phyloP scores from a whole-genome alignment of 495 filamentous ascomycete genomes.

The Aspergillus funiculosus region DNA sequence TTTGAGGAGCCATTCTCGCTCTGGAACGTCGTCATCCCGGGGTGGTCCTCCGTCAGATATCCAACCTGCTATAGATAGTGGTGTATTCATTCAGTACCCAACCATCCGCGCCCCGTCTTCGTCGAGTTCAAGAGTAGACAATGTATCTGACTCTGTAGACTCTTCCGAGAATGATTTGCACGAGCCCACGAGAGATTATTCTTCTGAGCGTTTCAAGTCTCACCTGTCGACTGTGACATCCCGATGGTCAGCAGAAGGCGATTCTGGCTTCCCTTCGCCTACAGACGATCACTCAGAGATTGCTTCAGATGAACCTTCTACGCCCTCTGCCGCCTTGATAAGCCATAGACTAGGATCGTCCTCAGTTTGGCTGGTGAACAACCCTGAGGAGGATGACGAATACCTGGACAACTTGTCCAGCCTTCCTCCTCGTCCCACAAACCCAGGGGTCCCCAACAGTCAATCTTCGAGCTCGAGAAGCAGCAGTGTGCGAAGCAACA shows the following conservation, averaged over 20 bases:
- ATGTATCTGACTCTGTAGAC: conserved; percentile 26
- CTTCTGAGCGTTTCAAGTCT: conserved; percentile 59
- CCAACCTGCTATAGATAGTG: conserved; percentile 34
- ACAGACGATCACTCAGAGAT: conserved; percentile 17
- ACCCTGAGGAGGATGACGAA: conserved; percentile 32
- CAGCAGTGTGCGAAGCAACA: conserved; percentile 34
- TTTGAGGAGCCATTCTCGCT: conserved; percentile 32
- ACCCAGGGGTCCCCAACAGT: conserved; percentile 29
- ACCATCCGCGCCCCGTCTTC: conserved; percentile 43
- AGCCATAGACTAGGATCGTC: conserved; percentile 34
- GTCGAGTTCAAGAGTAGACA: conserved; percentile 43
- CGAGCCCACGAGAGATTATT: conserved; percentile 32
- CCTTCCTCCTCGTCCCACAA: conserved; percentile 32
- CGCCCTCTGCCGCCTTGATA: conserved; percentile 23
- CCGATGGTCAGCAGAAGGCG: conserved; percentile 48
- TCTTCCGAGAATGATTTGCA: conserved; percentile 12
- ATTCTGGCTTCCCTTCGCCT: conserved; percentile 27
- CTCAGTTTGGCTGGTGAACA: conserved; percentile 44
- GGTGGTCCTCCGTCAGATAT: conserved; percentile 37
- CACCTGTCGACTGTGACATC: conserved; percentile 70
- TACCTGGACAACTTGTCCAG: conserved; percentile 38
- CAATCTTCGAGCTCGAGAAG: conserved; percentile 35
- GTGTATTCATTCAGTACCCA: conserved; percentile 44
- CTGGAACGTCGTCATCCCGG: conserved; percentile 36
- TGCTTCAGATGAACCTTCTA: conserved; percentile 19